A percentile compares a stretch with the other conserved stretches of the same genome.
Evolutionary conservation across 1,284 basidiomycete genomes (phyloP).

Genomic region (Trametes hirsuta): DNA sequence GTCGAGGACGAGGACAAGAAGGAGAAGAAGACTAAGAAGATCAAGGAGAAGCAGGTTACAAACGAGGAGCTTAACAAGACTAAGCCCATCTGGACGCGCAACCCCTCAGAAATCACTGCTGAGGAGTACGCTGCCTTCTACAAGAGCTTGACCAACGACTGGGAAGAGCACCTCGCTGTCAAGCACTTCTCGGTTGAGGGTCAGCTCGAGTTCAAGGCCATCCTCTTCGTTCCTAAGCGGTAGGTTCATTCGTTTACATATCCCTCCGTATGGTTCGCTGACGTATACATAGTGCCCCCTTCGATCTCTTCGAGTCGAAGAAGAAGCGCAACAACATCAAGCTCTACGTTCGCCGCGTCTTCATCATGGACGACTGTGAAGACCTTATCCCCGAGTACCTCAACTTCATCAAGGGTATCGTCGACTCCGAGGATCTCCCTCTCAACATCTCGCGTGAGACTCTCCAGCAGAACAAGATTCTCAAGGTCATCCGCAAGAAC

Average conservation of each 20-base stretch:
- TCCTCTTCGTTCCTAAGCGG: constrained; percentile 97
- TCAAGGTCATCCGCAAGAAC: constrained; percentile 99
- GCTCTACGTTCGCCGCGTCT: constrained; percentile 99
- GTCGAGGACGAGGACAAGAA: constrained; percentile 86
- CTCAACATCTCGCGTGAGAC: constrained; percentile 99
- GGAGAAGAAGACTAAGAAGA: constrained; percentile 96
- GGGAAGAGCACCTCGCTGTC: constrained; percentile 99
- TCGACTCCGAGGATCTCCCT: constrained; percentile 99
- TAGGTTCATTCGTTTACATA: constrained; percentile 40
- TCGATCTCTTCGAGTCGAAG: constrained; percentile 99
- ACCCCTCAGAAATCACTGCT: constrained; percentile 89
- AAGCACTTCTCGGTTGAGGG: constrained; percentile 99
- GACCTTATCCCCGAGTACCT: constrained; percentile 99
- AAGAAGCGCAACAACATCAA: constrained; percentile 99
- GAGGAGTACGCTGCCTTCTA: constrained; percentile 99
- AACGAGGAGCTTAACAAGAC: constrained; percentile 99
- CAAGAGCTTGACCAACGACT: constrained; percentile 99
- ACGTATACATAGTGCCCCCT: constrained; percentile 73
- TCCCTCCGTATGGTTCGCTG: constrained; percentile 11
- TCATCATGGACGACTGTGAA: constrained; percentile 99
- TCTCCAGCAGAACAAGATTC: constrained; percentile 99
- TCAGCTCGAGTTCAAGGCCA: constrained; percentile 99
- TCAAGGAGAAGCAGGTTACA: constrained; percentile 89
- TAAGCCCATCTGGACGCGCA: constrained; percentile 99
- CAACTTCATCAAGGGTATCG: constrained; percentile 99